Evolutionary conservation across 306 rosid genomes (phyloP).

Genomic region (Cicer judaicum): DNA sequence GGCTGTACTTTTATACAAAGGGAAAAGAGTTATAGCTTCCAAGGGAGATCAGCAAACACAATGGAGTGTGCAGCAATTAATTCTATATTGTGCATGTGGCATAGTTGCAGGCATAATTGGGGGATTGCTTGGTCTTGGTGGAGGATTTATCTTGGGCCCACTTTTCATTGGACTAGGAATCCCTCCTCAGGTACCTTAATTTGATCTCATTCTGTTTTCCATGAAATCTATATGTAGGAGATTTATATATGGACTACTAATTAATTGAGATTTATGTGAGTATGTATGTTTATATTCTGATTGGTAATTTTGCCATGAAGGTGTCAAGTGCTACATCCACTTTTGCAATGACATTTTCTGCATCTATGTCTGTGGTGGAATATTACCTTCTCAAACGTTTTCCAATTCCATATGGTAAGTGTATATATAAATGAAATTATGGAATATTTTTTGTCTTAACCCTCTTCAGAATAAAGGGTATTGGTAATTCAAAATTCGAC

Average conservation of each 20-base stretch:
- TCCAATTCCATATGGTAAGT: slow-evolving; percentile 72
- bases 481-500: too few species aligned
- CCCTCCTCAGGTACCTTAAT: slow-evolving; percentile 68
- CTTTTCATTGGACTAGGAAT: slow-evolving; percentile 79
- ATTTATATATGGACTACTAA: background rate
- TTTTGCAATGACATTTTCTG: slow-evolving; percentile 79
- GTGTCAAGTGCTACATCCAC: slow-evolving; percentile 85
- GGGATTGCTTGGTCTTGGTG: slow-evolving; percentile 83
- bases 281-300: slow-evolving; percentile 1
- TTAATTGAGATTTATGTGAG: background rate
- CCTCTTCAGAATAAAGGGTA: too few species aligned
- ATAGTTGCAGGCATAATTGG: slow-evolving; percentile 72
- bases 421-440: background rate
- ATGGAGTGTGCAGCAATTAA: slow-evolving; percentile 56
- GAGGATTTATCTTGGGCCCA: slow-evolving; percentile 85
- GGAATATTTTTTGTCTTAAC: background rate
- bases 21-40: slow-evolving; percentile 61
- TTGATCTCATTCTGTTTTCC: background rate
- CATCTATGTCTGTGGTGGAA: slow-evolving; percentile 84
- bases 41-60: slow-evolving; percentile 61
- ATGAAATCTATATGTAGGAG: background rate
- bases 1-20: slow-evolving; percentile 55
- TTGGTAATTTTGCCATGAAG: slow-evolving; percentile 37
- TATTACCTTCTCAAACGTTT: slow-evolving; percentile 78
- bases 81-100: slow-evolving; percentile 59